Evolutionary conservation across 2,329 filamentous ascomycete genomes (phyloP).

Genomic region (Colletotrichum cordylinicola): DNA sequence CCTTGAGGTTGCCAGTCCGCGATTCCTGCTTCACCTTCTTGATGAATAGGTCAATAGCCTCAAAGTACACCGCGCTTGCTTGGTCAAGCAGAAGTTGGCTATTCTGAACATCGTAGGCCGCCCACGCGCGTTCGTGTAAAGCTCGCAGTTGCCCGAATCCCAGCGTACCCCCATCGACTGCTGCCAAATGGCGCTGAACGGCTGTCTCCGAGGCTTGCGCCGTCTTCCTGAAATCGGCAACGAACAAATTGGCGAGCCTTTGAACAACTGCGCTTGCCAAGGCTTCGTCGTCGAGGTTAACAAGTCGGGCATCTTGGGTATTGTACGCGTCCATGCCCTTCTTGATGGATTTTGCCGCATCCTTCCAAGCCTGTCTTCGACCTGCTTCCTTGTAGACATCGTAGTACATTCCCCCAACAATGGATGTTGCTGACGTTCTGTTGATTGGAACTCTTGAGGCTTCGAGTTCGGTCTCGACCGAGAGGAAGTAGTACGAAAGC

Average conservation of each 20-base stretch:
- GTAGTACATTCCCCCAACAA: not conserved
- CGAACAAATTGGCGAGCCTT: not conserved
- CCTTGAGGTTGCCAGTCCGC: not conserved
- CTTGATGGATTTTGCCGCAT: not conserved
- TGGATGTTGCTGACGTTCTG: not conserved
- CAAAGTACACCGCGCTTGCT: no score
- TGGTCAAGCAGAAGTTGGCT: no score
- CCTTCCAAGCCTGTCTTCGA: not conserved
- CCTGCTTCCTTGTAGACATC: not conserved
- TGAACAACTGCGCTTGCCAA: not conserved
- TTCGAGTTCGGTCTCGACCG: fast-evolving
- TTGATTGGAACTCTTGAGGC: not conserved
- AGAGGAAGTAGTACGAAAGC: no score
- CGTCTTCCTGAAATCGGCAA: not conserved
- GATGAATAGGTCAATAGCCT: no score
- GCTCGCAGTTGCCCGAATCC: not conserved
- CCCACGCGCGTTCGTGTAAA: not conserved
- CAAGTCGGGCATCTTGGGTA: not conserved
- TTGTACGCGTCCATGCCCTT: not conserved
- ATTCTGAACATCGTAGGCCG: no score
- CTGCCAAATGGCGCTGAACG: no score
- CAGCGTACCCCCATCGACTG: not conserved
- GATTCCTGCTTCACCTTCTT: not conserved
- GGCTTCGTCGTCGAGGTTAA: not conserved
- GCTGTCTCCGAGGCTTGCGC: not conserved